Conservation (phyloP, 176 grass and related monocot species). For the Lolium rigidum region DNA sequence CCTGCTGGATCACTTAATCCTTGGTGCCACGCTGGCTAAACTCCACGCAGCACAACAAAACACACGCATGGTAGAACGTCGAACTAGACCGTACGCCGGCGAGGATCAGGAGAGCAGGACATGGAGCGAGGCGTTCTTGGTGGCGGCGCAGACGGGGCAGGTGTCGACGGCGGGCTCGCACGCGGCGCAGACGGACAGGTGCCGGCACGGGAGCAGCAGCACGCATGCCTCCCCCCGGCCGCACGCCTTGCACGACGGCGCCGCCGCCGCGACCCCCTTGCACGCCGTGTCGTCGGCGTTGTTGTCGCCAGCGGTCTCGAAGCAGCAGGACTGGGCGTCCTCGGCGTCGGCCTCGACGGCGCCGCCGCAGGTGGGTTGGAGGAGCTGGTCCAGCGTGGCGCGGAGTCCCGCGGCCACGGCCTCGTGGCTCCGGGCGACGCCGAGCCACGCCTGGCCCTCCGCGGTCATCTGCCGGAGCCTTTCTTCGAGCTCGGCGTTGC, state of each 20-base stretch:
- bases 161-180: slow-evolving; percentile 40
- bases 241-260: slow-evolving; percentile 46
- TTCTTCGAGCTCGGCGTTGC: slow-evolving; percentile 63
- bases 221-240: slow-evolving; percentile 39
- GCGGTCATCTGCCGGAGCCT: slow-evolving; percentile 43
- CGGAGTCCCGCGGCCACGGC: slow-evolving; percentile 47
- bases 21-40: not conserved
- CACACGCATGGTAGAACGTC: not conserved
- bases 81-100: not conserved
- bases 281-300: slow-evolving; percentile 26
- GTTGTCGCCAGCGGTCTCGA: slow-evolving; percentile 25
- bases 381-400: slow-evolving; percentile 52
- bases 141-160: slow-evolving; percentile 55
- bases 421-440: slow-evolving; percentile 58
- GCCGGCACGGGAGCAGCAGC: slow-evolving; percentile 71
- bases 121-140: slow-evolving; percentile 62
- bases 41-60: not conserved
- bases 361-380: not conserved
- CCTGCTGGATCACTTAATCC: not conserved
- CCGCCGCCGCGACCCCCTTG: not conserved
- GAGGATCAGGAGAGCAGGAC: slow-evolving; percentile 44
- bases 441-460: slow-evolving; percentile 63
- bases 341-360: slow-evolving; percentile 26
- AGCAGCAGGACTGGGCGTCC: slow-evolving; percentile 47
- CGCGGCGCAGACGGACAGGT: slow-evolving; percentile 61